phyloP scores from a whole-genome alignment of 2,329 filamentous ascomycete genomes.

The Sordariomycetes sp. region DNA sequence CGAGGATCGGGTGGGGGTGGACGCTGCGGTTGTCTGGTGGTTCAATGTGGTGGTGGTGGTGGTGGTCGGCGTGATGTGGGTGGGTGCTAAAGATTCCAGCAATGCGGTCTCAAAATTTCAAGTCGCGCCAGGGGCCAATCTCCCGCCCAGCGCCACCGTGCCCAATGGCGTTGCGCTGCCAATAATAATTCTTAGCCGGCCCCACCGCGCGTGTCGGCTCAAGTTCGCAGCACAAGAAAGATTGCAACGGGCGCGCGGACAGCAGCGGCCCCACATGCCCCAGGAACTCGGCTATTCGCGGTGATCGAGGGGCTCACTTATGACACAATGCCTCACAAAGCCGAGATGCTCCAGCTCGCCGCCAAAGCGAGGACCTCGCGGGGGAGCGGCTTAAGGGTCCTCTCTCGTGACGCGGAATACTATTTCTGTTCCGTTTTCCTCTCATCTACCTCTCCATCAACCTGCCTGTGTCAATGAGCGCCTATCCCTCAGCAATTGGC shows the following conservation, averaged over 20 bases:
- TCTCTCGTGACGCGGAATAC: not conserved
- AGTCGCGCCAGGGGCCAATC: not conserved
- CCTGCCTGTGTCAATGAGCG: not conserved
- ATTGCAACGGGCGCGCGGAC: not conserved
- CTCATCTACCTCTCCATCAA: not conserved
- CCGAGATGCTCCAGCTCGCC: constrained; percentile 8
- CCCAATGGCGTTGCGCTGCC: not conserved
- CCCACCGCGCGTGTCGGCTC: not conserved
- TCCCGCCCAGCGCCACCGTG: not conserved
- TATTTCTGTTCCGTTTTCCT: not conserved
- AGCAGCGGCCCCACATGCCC: not conserved
- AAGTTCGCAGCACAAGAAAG: no score
- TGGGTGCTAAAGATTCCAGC: not conserved
- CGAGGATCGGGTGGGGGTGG: not conserved
- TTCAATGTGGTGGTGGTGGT: not conserved
- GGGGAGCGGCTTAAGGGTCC: not conserved
- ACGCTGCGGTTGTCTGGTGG: not conserved
- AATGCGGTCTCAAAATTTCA: not conserved
- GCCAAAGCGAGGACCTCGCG: not conserved
- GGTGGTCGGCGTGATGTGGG: not conserved
- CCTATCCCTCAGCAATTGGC: not conserved
- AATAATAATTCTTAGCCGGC: not conserved
- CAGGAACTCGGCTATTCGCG: constrained; percentile 24
- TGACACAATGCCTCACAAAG: constrained; percentile 24
- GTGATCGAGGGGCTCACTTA: constrained; percentile 14